Conservation (phyloP, 1,284 basidiomycete species). For the Salmacisia buchloeana region DNA sequence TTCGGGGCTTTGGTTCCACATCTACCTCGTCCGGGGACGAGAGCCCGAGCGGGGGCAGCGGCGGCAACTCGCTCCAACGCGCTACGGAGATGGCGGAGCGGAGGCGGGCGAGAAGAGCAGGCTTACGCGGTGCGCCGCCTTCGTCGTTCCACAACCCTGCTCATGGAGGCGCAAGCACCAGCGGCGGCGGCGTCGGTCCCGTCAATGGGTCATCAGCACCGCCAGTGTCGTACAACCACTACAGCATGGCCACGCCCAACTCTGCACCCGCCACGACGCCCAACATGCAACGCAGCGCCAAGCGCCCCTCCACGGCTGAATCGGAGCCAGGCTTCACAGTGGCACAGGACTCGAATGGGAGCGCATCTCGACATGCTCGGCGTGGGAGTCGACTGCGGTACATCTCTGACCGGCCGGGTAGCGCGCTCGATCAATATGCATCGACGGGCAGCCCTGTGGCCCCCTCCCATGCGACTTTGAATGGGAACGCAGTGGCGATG, state of each 20-base stretch:
- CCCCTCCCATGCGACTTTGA: too few species aligned
- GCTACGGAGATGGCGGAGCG: conserved; percentile 4
- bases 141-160: not conserved
- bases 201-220: not conserved
- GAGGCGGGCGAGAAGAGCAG: not conserved
- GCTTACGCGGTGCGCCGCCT: not conserved
- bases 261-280: too few species aligned
- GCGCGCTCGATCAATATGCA: not conserved
- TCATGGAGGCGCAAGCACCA: not conserved
- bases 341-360: too few species aligned
- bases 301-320: not conserved
- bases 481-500: too few species aligned
- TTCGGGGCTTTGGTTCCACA: not conserved
- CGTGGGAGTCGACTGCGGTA: conserved; percentile 5
- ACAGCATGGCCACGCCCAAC: too few species aligned
- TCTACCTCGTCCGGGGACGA: conserved; percentile 1
- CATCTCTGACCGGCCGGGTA: conserved; percentile 1
- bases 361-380: not conserved
- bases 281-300: too few species aligned
- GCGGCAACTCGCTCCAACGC: conserved; percentile 4
- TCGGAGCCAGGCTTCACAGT: not conserved
- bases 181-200: not conserved
- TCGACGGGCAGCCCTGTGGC: not conserved
- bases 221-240: conserved; percentile 5
- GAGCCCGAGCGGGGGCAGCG: not conserved